phyloP scores from a whole-genome alignment of 169 alveolate species.

The Babesia ovis region DNA sequence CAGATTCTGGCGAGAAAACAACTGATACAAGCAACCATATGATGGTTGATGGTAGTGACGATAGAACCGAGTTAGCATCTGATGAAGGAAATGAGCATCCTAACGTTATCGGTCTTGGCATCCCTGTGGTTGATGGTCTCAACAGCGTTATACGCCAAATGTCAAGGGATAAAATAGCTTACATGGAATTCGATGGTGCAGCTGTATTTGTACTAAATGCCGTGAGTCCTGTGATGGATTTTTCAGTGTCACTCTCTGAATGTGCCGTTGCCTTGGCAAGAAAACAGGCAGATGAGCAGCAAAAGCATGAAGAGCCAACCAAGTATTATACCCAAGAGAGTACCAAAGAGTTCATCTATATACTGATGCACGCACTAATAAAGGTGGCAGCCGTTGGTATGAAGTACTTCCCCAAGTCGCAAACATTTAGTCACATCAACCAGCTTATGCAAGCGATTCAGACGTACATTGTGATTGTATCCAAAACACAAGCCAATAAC shows the following conservation, averaged over 20 bases:
- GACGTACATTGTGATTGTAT: constrained; percentile 4
- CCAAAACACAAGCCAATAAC: neutral
- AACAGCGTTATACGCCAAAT: constrained; percentile 32
- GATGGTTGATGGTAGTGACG: neutral
- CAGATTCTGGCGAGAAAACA: neutral
- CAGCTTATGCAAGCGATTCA: neutral
- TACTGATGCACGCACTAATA: constrained; percentile 29
- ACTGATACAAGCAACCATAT: neutral
- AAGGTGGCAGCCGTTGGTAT: constrained; percentile 13
- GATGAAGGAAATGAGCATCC: neutral
- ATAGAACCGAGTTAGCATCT: neutral
- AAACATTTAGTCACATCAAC: neutral
- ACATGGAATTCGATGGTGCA: constrained; percentile 8
- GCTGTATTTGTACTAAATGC: constrained; percentile 24
- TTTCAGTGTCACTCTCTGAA: constrained; percentile 16
- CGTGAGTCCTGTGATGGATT: constrained; percentile 14
- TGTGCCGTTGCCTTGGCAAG: neutral
- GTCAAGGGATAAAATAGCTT: neutral
- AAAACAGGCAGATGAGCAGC: neutral
- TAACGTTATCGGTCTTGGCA: constrained; percentile 3
- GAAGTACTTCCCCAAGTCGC: neutral
- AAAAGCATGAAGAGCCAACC: neutral
- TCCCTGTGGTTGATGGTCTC: constrained; percentile 37
- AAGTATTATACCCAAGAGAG: constrained; percentile 8
- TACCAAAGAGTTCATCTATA: constrained; percentile 9